A percentile compares a stretch with the other conserved stretches of the same genome.
phyloP scores from a whole-genome alignment of 768 basidiomycete genomes.

The Suillus hirtellus region DNA sequence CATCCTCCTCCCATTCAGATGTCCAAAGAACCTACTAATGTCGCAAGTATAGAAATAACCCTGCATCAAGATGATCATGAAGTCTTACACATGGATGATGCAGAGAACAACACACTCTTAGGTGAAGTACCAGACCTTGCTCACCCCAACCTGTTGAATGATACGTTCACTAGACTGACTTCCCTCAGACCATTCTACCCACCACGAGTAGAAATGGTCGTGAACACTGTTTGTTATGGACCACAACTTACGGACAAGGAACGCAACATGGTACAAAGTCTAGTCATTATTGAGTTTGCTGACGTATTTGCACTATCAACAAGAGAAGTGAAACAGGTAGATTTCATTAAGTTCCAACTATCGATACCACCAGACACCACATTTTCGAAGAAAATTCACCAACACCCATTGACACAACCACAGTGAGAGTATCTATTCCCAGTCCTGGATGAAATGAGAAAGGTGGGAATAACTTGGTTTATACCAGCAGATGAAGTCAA shows the following conservation, averaged over 20 bases:
- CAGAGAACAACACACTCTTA: too few relatives aligned
- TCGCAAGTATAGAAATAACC: too few relatives aligned
- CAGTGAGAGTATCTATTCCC: constrained; percentile 34
- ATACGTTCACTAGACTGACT: constrained; percentile 17
- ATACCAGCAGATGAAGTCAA: constrained; percentile 16
- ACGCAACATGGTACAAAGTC: not conserved
- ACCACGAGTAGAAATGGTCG: constrained; percentile 19
- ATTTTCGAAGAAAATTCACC: constrained; percentile 35
- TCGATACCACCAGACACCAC: constrained; percentile 29
- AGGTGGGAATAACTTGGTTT: constrained; percentile 28
- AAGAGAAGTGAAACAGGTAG: constrained; percentile 36
- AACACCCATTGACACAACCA: constrained; percentile 31
- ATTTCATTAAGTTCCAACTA: constrained; percentile 34
- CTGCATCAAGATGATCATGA: too few relatives aligned
- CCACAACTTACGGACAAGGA: too few relatives aligned
- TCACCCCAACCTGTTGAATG: not conserved
- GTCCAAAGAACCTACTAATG: too few relatives aligned
- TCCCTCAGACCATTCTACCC: constrained; percentile 20
- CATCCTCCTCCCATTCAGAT: too few relatives aligned
- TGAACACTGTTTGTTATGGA: constrained; percentile 26
- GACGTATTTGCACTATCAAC: constrained; percentile 42
- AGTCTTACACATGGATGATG: too few relatives aligned
- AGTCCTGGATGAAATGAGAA: constrained; percentile 36
- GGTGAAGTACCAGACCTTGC: not conserved
- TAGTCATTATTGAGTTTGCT: constrained; percentile 31